Conservation (phyloP, 2,329 filamentous ascomycete species). For the Penicillium sp. region DNA sequence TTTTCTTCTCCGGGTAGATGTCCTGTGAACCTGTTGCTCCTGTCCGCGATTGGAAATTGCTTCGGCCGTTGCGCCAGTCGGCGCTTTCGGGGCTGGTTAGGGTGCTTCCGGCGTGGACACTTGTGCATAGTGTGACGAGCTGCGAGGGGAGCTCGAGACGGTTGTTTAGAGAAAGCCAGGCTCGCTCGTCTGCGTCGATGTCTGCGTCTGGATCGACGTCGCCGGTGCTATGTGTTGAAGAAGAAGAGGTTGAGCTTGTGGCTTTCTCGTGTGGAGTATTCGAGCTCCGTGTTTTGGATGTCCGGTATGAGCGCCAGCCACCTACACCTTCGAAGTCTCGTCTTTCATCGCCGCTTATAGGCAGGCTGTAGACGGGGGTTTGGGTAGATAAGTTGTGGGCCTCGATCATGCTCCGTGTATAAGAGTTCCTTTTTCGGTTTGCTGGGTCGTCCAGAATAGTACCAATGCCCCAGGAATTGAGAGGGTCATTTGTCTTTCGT, state of each 20-base stretch:
- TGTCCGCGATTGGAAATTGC: slow-evolving; percentile 7
- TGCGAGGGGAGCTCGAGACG: slow-evolving; percentile 39
- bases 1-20: neutral
- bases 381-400: slow-evolving; percentile 20
- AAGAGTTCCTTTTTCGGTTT: slow-evolving; percentile 16
- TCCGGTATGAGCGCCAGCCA: slow-evolving; percentile 36
- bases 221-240: slow-evolving; percentile 23
- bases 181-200: slow-evolving; percentile 33
- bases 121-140: slow-evolving; percentile 20
- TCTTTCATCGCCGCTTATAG: slow-evolving; percentile 33
- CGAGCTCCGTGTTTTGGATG: slow-evolving; percentile 16
- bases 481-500: slow-evolving; percentile 10
- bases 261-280: slow-evolving; percentile 13
- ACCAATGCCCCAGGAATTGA: slow-evolving; percentile 7
- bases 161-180: slow-evolving; percentile 41
- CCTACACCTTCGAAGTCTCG: slow-evolving; percentile 48
- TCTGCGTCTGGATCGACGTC: slow-evolving; percentile 16
- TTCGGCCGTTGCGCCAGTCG: neutral
- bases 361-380: slow-evolving; percentile 18
- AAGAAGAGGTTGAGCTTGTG: slow-evolving; percentile 25
- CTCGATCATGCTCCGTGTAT: slow-evolving; percentile 20
- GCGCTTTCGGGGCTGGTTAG: slow-evolving; percentile 11
- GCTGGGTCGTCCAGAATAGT: slow-evolving; percentile 4
- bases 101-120: slow-evolving; percentile 4
- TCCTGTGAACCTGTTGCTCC: slow-evolving; percentile 5